Conservation (phyloP, 805 yeast species). For the Spathaspora passalidarum region DNA sequence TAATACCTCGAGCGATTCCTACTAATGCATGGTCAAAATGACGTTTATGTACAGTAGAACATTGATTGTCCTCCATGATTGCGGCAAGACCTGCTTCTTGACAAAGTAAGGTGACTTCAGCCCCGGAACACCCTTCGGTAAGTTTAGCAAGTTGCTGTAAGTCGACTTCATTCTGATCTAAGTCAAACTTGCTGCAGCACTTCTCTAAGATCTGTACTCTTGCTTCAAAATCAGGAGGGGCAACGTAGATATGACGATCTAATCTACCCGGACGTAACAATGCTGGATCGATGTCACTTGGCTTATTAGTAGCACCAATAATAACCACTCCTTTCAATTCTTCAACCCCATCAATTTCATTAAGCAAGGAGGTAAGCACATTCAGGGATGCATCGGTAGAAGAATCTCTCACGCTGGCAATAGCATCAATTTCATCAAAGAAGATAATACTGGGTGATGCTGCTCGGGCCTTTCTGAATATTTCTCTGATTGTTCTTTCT, state of each 20-base stretch:
- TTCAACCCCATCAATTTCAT: constrained; percentile 97
- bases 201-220: constrained; percentile 74
- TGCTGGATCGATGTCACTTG: constrained; percentile 91
- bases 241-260: constrained; percentile 88
- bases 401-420: constrained; percentile 72
- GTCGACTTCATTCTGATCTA: constrained; percentile 44
- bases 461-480: constrained; percentile 89
- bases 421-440: constrained; percentile 95
- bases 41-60: constrained; percentile 48
- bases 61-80: constrained; percentile 69
- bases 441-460: constrained; percentile 93
- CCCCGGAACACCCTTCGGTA: constrained; percentile 95
- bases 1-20: constrained; percentile 75
- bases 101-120: constrained; percentile 86
- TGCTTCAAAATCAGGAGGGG: constrained; percentile 85
- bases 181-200: constrained; percentile 61
- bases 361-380: constrained; percentile 84
- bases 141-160: constrained; percentile 51
- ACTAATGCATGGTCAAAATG: constrained; percentile 73
- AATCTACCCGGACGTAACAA: constrained; percentile 92
- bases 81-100: constrained; percentile 97
- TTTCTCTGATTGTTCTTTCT: constrained; percentile 89
- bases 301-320: constrained; percentile 95
- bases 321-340: constrained; percentile 90
- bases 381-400: constrained; percentile 73